phyloP scores from a whole-genome alignment of 2,329 filamentous ascomycete species.

The Aspergillus quadricinctus region DNA sequence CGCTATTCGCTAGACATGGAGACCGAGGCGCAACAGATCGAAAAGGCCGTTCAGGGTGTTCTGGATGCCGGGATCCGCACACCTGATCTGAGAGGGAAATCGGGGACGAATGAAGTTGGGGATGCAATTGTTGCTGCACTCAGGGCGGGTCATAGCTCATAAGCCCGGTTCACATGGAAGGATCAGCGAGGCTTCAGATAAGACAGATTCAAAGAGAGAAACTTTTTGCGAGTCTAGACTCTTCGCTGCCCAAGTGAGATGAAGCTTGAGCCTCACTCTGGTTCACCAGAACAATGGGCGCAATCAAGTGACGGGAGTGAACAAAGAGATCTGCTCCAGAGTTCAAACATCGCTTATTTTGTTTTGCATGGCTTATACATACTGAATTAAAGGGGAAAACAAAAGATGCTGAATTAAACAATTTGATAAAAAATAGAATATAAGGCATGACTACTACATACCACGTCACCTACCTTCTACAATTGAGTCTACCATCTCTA shows the following conservation, averaged over 20 bases:
- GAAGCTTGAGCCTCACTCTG: not conserved
- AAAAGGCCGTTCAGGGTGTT: conserved; percentile 70
- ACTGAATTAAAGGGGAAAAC: not conserved
- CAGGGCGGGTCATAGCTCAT: conserved; percentile 17
- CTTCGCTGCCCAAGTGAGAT: no score
- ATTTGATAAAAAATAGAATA: no score
- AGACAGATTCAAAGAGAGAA: not conserved
- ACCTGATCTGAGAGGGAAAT: conserved; percentile 71
- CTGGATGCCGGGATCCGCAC: conserved; percentile 74
- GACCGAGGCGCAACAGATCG: conserved; percentile 68
- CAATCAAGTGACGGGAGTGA: not conserved
- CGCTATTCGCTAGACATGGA: conserved; percentile 80
- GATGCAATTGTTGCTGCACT: conserved; percentile 72
- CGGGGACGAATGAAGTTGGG: conserved; percentile 67
- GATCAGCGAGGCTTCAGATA: no score
- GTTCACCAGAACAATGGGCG: not conserved
- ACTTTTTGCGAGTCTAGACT: no score
- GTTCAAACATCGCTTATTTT: not conserved
- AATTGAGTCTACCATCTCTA: not conserved
- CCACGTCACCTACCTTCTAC: not conserved
- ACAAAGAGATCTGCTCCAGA: not conserved
- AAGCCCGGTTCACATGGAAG: no score
- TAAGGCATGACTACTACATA: no score
- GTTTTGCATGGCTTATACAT: not conserved
- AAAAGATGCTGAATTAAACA: not conserved